Evolutionary conservation across 164 flowering plant genomes (phyloP).

Genomic region (Malania oleifera): DNA sequence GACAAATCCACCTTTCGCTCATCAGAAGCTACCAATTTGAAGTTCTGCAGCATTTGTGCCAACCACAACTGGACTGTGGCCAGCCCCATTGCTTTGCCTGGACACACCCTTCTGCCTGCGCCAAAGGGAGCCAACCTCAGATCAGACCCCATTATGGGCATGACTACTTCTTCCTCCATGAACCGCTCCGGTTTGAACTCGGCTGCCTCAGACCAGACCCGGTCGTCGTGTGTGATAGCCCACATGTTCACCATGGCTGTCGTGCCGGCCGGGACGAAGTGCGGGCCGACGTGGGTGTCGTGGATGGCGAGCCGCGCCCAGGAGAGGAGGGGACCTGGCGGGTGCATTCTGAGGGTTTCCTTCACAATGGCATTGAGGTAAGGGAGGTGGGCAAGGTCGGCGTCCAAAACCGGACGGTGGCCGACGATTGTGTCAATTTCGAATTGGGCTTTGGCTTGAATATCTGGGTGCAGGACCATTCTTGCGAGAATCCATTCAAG

Average conservation of each 20-base stretch:
- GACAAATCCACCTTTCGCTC: constrained; percentile 39
- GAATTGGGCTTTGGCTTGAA: constrained; percentile 49
- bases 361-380: constrained; percentile 55
- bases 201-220: constrained; percentile 38
- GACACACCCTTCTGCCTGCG: constrained; percentile 61
- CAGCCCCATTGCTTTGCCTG: constrained; percentile 59
- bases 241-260: constrained; percentile 79
- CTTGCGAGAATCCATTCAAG: constrained; percentile 67
- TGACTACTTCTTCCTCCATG: constrained; percentile 38
- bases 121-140: constrained; percentile 66
- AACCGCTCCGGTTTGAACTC: constrained; percentile 54
- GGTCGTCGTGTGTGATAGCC: constrained; percentile 54
- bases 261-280: constrained; percentile 53
- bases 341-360: constrained; percentile 56
- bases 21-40: constrained; percentile 34
- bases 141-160: constrained; percentile 59
- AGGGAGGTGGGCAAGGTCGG: constrained; percentile 43
- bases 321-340: constrained; percentile 64
- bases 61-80: constrained; percentile 65
- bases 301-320: constrained; percentile 63
- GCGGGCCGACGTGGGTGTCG: constrained; percentile 39
- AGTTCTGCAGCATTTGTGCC: constrained; percentile 54
- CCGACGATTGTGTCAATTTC: constrained; percentile 44
- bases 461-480: constrained; percentile 56
- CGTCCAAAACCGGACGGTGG: constrained; percentile 19